These are phyloP conservation scores for Silene latifolia DNA, from an alignment of 148 eudicot genomes.

Conservation along the genomic window DNA sequence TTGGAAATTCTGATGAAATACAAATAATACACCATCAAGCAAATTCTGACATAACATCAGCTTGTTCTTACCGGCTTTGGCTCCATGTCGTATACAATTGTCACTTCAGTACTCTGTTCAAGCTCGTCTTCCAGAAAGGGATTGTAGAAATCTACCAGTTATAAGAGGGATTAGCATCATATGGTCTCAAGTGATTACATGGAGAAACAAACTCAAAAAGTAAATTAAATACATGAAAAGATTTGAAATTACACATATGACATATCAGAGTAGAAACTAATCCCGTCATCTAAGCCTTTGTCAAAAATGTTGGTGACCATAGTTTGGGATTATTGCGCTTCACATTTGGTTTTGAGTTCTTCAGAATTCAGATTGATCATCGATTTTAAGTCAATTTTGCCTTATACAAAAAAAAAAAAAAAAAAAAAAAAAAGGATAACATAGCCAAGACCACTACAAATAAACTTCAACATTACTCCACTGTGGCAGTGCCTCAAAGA, in stretches of 20 bases:
- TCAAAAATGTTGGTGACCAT: neutral
- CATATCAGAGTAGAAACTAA: neutral
- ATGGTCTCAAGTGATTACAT: neutral
- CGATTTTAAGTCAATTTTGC: neutral
- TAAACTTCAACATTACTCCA: neutral
- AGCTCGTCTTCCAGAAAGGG: constrained; percentile 82
- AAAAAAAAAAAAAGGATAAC: no score
- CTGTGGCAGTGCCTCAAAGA: neutral
- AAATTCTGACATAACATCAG: neutral
- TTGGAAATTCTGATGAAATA: neutral
- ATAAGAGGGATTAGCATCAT: constrained; percentile 16
- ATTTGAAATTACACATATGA: neutral
- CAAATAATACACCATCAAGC: neutral
- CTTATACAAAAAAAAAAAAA: neutral
- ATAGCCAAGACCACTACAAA: neutral
- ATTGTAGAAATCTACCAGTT: constrained; percentile 74
- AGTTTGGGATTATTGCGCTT: neutral
- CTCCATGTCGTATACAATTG: constrained; percentile 59
- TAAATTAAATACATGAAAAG: neutral
- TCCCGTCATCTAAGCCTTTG: neutral
- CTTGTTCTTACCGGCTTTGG: constrained; percentile 70
- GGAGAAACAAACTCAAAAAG: neutral
- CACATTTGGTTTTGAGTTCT: neutral
- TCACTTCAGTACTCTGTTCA: constrained; percentile 80
- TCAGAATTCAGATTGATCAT: neutral